phyloP scores from a whole-genome alignment of 352 stramenopile species.

The Globisporangium mamillatum region DNA sequence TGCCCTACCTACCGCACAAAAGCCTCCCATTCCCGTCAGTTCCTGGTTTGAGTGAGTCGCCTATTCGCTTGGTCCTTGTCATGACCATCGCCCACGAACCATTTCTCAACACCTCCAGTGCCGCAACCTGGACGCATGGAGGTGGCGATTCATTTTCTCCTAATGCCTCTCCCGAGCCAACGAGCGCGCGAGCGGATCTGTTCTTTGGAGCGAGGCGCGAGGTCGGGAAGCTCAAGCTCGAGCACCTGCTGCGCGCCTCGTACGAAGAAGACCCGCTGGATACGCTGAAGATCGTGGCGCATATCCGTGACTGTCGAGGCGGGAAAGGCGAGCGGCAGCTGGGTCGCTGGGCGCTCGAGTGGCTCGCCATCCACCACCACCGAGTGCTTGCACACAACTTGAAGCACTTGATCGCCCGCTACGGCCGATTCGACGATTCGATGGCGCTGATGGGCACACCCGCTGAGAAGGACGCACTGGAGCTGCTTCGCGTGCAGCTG shows the following conservation, averaged over 20 bases:
- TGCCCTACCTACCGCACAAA: background rate
- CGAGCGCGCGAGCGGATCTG: background rate
- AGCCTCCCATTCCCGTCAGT: background rate
- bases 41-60: background rate
- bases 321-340: constrained; percentile 46
- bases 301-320: constrained; percentile 43
- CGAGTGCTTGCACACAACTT: constrained; percentile 42
- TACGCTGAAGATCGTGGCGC: constrained; percentile 51
- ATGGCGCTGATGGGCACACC: constrained; percentile 36
- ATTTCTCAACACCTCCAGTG: no score
- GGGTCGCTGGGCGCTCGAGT: constrained; percentile 30
- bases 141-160: no score
- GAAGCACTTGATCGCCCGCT: constrained; percentile 32
- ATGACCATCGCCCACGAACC: no score
- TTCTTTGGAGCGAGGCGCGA: constrained; percentile 32
- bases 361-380: constrained; percentile 28
- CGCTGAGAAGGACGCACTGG: constrained; percentile 32
- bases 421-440: constrained; percentile 47
- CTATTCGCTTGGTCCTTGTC: no score
- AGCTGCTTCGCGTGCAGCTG: constrained; percentile 35
- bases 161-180: no score
- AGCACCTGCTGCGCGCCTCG: constrained; percentile 29
- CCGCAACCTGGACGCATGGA: no score
- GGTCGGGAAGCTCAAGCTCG: constrained; percentile 24
- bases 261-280: constrained; percentile 43